Conservation (phyloP, 257 asterid genomes). For the Ehretia macrophylla region DNA sequence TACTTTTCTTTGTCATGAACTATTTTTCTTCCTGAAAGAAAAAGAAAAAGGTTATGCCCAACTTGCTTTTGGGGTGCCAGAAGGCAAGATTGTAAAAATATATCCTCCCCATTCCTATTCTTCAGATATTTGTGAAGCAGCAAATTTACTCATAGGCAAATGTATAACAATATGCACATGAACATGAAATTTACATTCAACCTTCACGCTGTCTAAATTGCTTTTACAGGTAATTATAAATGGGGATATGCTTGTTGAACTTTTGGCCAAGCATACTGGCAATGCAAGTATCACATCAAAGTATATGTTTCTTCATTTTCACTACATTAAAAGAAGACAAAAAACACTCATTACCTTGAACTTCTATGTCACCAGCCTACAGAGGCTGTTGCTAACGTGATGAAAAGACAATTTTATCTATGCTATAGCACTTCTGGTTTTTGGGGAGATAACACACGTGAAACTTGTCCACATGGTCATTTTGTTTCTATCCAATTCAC, state of each 20-base stretch:
- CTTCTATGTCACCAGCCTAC: slow-evolving; percentile 46
- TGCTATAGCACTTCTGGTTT: not conserved
- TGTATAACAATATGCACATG: too few species aligned
- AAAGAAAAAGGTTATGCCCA: too few species aligned
- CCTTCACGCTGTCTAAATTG: slow-evolving; percentile 10
- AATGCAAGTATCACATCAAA: slow-evolving; percentile 52
- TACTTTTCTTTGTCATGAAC: too few species aligned
- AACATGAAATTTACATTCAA: too few species aligned
- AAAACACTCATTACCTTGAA: slow-evolving; percentile 9
- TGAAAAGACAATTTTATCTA: slow-evolving; percentile 55
- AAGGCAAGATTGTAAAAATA: too few species aligned
- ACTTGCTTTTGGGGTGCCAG: too few species aligned
- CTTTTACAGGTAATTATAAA: slow-evolving; percentile 56
- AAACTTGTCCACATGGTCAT: not conserved
- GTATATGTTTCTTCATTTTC: slow-evolving; percentile 9
- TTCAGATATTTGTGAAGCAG: too few species aligned
- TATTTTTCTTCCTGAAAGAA: too few species aligned
- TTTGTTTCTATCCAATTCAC: not conserved
- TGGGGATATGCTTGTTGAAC: slow-evolving; percentile 70
- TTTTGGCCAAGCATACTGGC: slow-evolving; percentile 82
- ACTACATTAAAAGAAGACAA: slow-evolving; percentile 5
- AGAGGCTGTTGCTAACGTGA: slow-evolving; percentile 60
- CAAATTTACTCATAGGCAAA: too few species aligned
- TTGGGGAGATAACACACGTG: too few species aligned
- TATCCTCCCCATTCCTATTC: too few species aligned